Evolutionary conservation across 805 yeast species (phyloP), one percentile per base, ranked within the genome.

Genomic region (Suhomyces sp.): DNA sequence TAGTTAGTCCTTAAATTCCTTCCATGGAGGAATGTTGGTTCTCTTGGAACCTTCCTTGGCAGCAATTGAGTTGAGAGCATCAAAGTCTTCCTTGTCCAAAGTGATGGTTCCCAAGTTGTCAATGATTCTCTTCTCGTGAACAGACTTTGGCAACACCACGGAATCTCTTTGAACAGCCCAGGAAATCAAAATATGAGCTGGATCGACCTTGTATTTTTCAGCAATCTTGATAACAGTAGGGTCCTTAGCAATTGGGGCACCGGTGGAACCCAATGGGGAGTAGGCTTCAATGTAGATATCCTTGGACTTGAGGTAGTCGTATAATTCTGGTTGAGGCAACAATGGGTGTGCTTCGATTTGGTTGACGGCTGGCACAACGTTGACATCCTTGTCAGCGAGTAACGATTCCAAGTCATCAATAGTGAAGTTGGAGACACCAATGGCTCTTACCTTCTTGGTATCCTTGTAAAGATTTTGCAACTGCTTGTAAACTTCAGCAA

Each of bases 321-420:
- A 50, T 45, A 85, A 65, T 44, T 79, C 78, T 6, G 58, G 63
- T 56, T 84, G 90, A 29, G 85, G 85, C 39, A 82, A 67, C 43
- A 72, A 71, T 30, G 90, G 88, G 58, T 86, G 95, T 24, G 78
- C 61, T 65, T 87, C 95, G 40, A 84, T 70, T 67, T 87, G 95
- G 61, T 81, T 78, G 26, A 70, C 77, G 9, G 76, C 88, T 5
- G 95, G 95, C 20, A 68, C 72, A 32, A 75, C 56, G 24, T 63
- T 73, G 35, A 72, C 74, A 27, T 67, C 68, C 32, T 75, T 71
- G 28, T 62, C 64, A 8, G 59, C 60, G 34, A 83, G 65, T 39
- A 85, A 61, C 33, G 60, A 68, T 39, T 72, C 62, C 42, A 82
- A 53, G 45, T 76, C 72, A 36, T 65, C 70, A 18, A 73, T 60